Percentiles rank a stretch among this genome's conserved stretches.
Evolutionary conservation across 179 eudicot genomes (phyloP).

Genomic region (Gypsophila paniculata): DNA sequence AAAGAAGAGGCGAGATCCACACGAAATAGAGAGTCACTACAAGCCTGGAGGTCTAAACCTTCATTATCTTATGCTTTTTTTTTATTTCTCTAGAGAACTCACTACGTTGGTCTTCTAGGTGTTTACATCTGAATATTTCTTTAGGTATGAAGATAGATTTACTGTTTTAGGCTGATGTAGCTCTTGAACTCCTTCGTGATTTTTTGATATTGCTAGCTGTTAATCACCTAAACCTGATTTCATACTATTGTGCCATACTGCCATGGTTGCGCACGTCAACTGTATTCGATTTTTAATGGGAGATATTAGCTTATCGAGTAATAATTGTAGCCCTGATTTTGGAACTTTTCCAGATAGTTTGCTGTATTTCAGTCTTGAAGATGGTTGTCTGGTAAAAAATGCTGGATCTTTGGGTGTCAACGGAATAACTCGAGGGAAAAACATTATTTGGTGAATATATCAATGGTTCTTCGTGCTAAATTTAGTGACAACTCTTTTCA

Average conservation of each 20-base stretch:
- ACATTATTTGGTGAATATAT: no score
- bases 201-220: neutral
- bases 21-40: conserved; percentile 28
- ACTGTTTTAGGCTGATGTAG: neutral
- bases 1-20: conserved; percentile 23
- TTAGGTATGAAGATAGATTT: no score
- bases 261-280: neutral
- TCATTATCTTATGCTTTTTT: neutral
- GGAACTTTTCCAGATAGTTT: no score
- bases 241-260: conserved; percentile 3
- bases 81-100: neutral
- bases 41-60: conserved; percentile 25
- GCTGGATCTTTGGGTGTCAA: no score
- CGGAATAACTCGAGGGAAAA: no score
- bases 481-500: no score
- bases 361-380: no score
- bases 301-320: no score
- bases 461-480: no score
- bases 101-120: neutral
- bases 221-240: neutral
- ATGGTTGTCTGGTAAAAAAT: no score
- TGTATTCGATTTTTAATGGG: neutral
- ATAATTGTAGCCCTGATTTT: no score
- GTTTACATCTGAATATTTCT: no score
- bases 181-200: neutral